Percentiles rank a stretch among this genome's conserved stretches.
Conservation (phyloP, 73 alveolate species). For the Breviolum minutum region DNA sequence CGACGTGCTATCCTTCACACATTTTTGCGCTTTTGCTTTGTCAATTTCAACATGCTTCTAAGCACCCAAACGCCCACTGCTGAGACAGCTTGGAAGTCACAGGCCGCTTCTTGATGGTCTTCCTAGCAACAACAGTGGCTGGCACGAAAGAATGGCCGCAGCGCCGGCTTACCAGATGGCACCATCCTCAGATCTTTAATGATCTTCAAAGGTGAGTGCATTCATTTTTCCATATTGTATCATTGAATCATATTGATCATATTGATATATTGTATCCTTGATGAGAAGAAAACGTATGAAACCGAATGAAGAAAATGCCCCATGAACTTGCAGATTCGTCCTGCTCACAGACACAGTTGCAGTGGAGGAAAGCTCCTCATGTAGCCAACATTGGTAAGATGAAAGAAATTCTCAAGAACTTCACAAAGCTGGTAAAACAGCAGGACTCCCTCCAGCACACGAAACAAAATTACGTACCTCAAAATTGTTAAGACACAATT, state of each 20-base stretch:
- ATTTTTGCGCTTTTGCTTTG: background rate
- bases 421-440: too few species aligned
- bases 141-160: too few species aligned
- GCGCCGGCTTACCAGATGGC: background rate
- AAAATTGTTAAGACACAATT: too few species aligned
- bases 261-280: too few species aligned
- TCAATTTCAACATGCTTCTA: background rate
- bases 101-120: constrained; percentile 46
- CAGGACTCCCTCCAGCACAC: too few species aligned
- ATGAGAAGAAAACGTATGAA: too few species aligned
- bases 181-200: background rate
- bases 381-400: background rate
- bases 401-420: too few species aligned
- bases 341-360: constrained; percentile 51
- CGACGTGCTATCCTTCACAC: background rate
- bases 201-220: too few species aligned
- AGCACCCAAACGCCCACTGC: constrained; percentile 29
- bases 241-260: background rate
- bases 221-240: too few species aligned
- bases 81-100: constrained; percentile 10
- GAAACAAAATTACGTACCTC: too few species aligned
- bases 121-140: background rate
- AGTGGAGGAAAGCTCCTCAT: constrained; percentile 26
- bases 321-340: background rate
- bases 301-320: too few species aligned